These are phyloP conservation scores for Dimargaris cristalligena DNA, from an alignment of 192 early-diverging fungal genomes.

Conservation along the genomic window DNA sequence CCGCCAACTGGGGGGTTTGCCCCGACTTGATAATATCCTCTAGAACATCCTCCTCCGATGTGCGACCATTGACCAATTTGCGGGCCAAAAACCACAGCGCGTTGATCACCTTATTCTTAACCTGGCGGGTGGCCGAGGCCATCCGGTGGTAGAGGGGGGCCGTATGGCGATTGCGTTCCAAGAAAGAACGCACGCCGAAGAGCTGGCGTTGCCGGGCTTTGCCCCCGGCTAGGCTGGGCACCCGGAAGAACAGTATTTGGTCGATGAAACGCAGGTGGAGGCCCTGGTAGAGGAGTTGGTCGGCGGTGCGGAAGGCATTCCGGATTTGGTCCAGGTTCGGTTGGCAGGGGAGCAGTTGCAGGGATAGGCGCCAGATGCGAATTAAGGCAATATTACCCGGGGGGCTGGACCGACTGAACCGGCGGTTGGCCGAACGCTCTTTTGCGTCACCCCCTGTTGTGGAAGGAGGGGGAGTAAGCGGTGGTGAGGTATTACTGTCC, in stretches of 20 bases:
- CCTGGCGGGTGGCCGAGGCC: background rate
- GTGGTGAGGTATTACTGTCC: too few relatives aligned
- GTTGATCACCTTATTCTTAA: background rate
- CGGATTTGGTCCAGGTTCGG: background rate
- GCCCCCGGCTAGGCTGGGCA: background rate
- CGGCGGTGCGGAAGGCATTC: background rate
- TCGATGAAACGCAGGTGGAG: background rate
- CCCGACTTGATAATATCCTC: too few relatives aligned
- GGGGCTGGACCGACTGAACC: too few relatives aligned
- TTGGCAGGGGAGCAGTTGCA: constrained; percentile 10
- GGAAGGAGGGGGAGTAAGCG: too few relatives aligned
- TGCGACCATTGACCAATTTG: background rate
- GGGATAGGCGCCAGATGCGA: background rate
- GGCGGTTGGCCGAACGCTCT: too few relatives aligned
- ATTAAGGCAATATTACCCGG: constrained; percentile 1
- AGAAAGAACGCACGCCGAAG: constrained; percentile 5
- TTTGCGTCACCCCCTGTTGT: too few relatives aligned
- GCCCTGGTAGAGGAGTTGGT: background rate
- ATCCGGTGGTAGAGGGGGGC: background rate
- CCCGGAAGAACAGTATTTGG: background rate
- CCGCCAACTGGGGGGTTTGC: too few relatives aligned
- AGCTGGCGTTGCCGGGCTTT: background rate
- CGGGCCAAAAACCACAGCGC: background rate
- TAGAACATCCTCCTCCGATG: background rate
- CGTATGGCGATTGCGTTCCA: background rate